Conservation (phyloP, 306 rosid genomes). For the Lupinus albus region DNA sequence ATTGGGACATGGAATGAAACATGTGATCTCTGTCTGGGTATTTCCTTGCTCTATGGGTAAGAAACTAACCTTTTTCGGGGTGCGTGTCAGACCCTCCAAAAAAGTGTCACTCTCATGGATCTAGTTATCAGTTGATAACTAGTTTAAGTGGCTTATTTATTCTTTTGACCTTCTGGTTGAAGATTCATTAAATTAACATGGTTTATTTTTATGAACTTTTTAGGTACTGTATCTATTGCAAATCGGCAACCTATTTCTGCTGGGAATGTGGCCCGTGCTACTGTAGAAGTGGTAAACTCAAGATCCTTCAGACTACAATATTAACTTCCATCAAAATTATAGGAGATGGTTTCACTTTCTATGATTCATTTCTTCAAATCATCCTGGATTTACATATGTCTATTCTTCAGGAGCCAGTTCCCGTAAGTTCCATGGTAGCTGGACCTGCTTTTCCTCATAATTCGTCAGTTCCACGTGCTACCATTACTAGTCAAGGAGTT, state of each 20-base stretch:
- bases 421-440: conserved; percentile 71
- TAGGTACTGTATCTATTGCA: conserved; percentile 78
- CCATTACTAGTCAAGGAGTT: conserved; percentile 71
- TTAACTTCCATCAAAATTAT: conserved; percentile 23
- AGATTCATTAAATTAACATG: conserved; percentile 28
- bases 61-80: too few relatives aligned
- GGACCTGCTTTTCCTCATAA: conserved; percentile 73
- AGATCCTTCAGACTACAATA: conserved; percentile 22
- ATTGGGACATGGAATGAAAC: too few relatives aligned
- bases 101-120: too few relatives aligned
- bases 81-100: too few relatives aligned
- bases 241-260: conserved; percentile 66
- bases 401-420: conserved; percentile 77
- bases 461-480: conserved; percentile 67
- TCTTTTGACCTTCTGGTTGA: conserved; percentile 34
- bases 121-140: neutral
- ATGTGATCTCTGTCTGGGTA: too few relatives aligned
- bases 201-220: conserved; percentile 35
- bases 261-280: conserved; percentile 72
- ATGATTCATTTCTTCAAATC: conserved; percentile 24
- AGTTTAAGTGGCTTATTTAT: conserved; percentile 34
- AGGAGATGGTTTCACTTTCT: conserved; percentile 1
- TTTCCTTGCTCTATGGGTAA: too few relatives aligned
- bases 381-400: conserved; percentile 33
- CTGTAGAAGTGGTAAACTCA: conserved; percentile 80